These are phyloP conservation scores for Colletotrichum lentis DNA, from an alignment of 2,329 filamentous ascomycete species.

Conservation along the genomic window DNA sequence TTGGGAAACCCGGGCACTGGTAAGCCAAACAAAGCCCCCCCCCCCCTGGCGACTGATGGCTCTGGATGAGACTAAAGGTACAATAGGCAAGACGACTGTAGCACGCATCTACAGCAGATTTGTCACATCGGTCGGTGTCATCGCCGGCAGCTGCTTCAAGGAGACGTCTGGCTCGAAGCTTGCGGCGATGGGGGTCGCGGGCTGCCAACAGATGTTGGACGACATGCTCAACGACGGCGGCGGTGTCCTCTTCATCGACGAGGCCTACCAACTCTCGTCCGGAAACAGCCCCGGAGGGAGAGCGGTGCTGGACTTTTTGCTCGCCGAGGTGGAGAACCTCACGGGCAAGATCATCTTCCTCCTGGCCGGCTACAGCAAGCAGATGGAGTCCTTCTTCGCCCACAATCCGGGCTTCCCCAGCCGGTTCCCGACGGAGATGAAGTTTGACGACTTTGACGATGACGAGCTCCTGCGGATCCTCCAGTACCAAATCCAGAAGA, in stretches of 20 bases:
- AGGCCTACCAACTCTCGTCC: constrained; percentile 77
- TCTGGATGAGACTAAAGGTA: not conserved
- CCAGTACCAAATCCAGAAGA: constrained; percentile 59
- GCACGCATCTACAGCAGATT: constrained; percentile 75
- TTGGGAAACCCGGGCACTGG: constrained; percentile 81
- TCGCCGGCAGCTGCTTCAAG: constrained; percentile 67
- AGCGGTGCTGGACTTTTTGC: constrained; percentile 73
- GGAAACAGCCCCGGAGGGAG: constrained; percentile 65
- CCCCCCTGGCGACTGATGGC: too few relatives aligned
- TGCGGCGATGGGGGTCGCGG: constrained; percentile 67
- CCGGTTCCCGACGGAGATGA: constrained; percentile 71
- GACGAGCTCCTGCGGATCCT: constrained; percentile 71
- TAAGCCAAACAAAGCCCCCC: constrained; percentile 44
- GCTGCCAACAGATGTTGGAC: constrained; percentile 60
- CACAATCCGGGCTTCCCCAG: constrained; percentile 77
- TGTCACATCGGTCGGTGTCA: constrained; percentile 66
- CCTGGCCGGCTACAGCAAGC: constrained; percentile 74
- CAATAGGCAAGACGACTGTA: constrained; percentile 73
- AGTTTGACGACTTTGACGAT: constrained; percentile 75
- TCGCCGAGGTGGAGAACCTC: constrained; percentile 77
- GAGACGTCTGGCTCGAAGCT: constrained; percentile 75
- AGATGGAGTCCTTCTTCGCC: constrained; percentile 80
- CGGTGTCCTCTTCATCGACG: constrained; percentile 79
- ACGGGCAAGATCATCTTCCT: constrained; percentile 75
- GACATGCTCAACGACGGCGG: constrained; percentile 65